Evolutionary conservation across 2,329 filamentous ascomycete genomes (phyloP).

Genomic region (Cryphonectria naterciae): DNA sequence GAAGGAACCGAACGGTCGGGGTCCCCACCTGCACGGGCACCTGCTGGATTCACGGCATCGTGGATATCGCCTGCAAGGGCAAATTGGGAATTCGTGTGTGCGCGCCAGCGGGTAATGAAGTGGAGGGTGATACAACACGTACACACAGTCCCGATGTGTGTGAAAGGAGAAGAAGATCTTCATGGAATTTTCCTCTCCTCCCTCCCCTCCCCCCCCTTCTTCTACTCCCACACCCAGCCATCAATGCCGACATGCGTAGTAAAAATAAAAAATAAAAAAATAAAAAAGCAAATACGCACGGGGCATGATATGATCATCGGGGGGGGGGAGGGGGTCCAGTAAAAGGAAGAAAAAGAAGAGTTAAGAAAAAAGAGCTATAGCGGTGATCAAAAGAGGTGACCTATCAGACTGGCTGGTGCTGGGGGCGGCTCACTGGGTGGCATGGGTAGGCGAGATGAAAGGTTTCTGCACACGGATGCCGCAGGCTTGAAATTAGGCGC

Average conservation of each 20-base stretch:
- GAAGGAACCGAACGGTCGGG: neutral
- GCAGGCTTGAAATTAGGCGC: conserved; percentile 3
- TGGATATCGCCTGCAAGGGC: conserved; percentile 24
- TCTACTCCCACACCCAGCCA: neutral
- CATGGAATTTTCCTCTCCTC: neutral
- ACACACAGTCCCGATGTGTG: neutral
- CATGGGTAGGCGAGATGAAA: conserved; percentile 18
- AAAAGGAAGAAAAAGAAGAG: neutral
- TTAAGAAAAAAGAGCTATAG: neutral
- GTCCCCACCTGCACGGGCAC: neutral
- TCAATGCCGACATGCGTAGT: neutral
- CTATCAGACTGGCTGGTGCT: neutral
- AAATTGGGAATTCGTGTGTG: conserved; percentile 16
- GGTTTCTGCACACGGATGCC: conserved; percentile 6
- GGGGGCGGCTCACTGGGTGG: neutral
- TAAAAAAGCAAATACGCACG: neutral
- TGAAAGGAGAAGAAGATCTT: neutral
- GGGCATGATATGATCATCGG: neutral
- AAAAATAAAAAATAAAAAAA: neutral
- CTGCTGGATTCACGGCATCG: conserved; percentile 2
- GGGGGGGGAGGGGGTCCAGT: neutral
- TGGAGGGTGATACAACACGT: neutral
- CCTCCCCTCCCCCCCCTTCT: neutral
- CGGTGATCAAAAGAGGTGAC: neutral
- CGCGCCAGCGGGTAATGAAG: neutral